These are phyloP conservation scores for Quercus engelmannii DNA, from an alignment of 306 rosid species.

Conservation along the genomic window DNA sequence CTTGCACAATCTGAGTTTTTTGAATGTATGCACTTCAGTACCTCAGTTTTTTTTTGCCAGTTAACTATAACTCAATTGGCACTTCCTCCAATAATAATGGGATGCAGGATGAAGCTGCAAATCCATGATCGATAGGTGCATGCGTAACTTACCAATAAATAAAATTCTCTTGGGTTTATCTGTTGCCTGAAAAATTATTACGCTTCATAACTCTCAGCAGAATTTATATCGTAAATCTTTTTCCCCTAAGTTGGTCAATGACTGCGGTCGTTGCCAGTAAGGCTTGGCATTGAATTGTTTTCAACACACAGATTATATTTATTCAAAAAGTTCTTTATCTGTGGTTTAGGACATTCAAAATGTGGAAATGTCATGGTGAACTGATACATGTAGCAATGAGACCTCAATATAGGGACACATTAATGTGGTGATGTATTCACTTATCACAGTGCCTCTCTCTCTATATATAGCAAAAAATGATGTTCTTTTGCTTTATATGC, in stretches of 20 bases:
- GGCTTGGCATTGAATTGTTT: neutral
- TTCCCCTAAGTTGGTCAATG: no score
- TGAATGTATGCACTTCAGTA: neutral
- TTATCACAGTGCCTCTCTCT: neutral
- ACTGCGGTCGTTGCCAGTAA: neutral
- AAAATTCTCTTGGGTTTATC: neutral
- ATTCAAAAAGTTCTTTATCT: neutral
- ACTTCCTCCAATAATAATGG: no score
- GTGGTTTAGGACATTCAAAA: neutral
- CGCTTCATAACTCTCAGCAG: no score
- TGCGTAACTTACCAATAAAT: no score
- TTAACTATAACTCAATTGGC: no score
- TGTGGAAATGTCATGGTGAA: neutral
- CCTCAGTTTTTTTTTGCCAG: neutral
- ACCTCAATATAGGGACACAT: neutral
- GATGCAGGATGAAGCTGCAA: no score
- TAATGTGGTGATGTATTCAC: neutral
- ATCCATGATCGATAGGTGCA: no score
- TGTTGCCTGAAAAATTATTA: neutral
- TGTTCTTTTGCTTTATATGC: neutral
- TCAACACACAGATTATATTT: neutral
- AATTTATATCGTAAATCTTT: neutral
- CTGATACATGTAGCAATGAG: neutral
- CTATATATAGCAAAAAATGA: neutral
- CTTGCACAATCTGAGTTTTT: no score